A percentile compares a stretch with the other conserved stretches of the same genome.
Evolutionary conservation across 257 asterid species (phyloP).

Genomic region (Eustoma russellianum): DNA sequence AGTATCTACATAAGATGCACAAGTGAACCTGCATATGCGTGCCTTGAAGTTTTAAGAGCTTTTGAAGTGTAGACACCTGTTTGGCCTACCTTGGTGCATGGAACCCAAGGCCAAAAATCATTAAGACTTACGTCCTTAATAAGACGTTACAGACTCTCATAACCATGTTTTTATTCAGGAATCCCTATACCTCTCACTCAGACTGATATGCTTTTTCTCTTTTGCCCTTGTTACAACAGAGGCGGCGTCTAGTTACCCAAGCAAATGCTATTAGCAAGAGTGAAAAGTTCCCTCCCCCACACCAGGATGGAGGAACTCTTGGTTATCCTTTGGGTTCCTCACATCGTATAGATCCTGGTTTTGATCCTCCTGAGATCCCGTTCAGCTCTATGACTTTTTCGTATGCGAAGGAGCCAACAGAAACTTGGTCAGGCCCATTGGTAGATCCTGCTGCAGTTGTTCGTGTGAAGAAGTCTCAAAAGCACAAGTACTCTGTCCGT

Average conservation of each 20-base stretch:
- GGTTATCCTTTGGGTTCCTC: slow-evolving; percentile 55
- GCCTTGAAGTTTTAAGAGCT: no score
- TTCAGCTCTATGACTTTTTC: slow-evolving; percentile 71
- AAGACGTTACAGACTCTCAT: no score
- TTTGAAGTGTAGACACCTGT: no score
- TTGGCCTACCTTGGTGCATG: no score
- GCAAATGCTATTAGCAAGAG: slow-evolving; percentile 88
- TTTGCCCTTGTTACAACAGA: slow-evolving; percentile 30
- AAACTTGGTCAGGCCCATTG: slow-evolving; percentile 84
- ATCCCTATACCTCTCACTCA: no score
- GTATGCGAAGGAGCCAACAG: slow-evolving; percentile 64
- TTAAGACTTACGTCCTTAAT: no score
- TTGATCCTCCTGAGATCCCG: slow-evolving; percentile 61
- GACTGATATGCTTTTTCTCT: slow-evolving; percentile 3
- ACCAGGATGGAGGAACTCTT: slow-evolving; percentile 76
- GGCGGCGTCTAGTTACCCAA: slow-evolving; percentile 59
- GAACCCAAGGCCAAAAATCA: no score
- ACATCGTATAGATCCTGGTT: slow-evolving; percentile 42
- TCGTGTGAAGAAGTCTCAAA: slow-evolving; percentile 29
- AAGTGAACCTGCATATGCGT: no score
- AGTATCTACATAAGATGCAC: no score
- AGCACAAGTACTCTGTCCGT: slow-evolving; percentile 25
- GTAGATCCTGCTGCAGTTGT: slow-evolving; percentile 40
- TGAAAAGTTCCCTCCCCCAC: slow-evolving; percentile 89
- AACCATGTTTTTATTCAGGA: background rate